Conservation (phyloP, 2,329 filamentous ascomycete species). For the Exophiala spinifera region DNA sequence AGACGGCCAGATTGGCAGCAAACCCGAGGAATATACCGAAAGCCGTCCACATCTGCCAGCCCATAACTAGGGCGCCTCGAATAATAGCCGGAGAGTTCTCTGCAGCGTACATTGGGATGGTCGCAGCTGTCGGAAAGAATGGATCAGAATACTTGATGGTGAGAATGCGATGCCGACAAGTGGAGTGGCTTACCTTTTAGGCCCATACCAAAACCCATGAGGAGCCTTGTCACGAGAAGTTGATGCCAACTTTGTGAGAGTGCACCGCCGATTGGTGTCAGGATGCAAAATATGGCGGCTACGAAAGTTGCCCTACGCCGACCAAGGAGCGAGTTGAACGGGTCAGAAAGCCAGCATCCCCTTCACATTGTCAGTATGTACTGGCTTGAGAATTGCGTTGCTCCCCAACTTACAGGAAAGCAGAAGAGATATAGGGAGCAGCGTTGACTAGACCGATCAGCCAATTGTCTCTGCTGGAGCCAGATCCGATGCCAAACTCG, state of each 20-base stretch:
- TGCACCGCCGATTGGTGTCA: conserved; percentile 57
- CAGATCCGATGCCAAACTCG: conserved; percentile 42
- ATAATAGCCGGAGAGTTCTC: conserved; percentile 68
- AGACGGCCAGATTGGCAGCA: conserved; percentile 61
- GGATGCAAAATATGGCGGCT: conserved; percentile 59
- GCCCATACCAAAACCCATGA: conserved; percentile 75
- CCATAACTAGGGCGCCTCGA: conserved; percentile 76
- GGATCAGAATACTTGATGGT: too few relatives aligned
- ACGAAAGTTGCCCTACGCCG: conserved; percentile 65
- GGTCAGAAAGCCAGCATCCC: conserved; percentile 72
- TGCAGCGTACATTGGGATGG: conserved; percentile 73
- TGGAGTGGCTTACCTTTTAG: too few relatives aligned
- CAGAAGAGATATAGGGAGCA: conserved; percentile 50
- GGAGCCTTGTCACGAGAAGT: conserved; percentile 66
- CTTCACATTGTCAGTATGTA: too few relatives aligned
- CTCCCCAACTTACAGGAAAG: conserved; percentile 47
- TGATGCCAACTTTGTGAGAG: conserved; percentile 66
- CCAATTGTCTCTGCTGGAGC: conserved; percentile 40
- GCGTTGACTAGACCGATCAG: conserved; percentile 62
- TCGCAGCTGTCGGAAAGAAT: too few relatives aligned
- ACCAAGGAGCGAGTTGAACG: conserved; percentile 68
- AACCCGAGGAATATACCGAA: conserved; percentile 47
- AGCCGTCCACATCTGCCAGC: conserved; percentile 47
- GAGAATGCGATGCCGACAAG: too few relatives aligned
- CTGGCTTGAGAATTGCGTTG: too few relatives aligned